Evolutionary conservation across 345 rosid genomes (phyloP).

Genomic region (Arabidopsis thaliana): DNA sequence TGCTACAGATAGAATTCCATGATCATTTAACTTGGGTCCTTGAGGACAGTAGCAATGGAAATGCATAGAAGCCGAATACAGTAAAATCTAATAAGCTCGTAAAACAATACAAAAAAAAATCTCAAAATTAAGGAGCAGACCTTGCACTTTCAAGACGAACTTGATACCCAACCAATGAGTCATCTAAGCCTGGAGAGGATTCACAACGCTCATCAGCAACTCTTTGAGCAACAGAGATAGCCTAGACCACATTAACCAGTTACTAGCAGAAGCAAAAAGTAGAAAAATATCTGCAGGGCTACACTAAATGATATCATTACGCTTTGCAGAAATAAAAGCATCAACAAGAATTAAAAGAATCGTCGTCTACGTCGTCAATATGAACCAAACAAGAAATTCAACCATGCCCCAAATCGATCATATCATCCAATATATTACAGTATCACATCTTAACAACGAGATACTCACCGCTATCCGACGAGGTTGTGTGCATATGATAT

Average conservation of each 20-base stretch:
- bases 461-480: slow-evolving; percentile 82
- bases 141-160: slow-evolving; percentile 96
- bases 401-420: slow-evolving; percentile 1
- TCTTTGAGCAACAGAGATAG: slow-evolving; percentile 97
- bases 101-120: background rate
- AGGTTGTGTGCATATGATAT: slow-evolving; percentile 94
- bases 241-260: slow-evolving; percentile 57
- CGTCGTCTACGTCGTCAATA: background rate
- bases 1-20: slow-evolving; percentile 6
- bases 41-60: slow-evolving; percentile 10
- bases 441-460: slow-evolving; percentile 9
- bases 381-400: background rate
- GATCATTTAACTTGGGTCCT: slow-evolving; percentile 4
- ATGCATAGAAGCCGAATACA: background rate
- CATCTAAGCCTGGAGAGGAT: slow-evolving; percentile 77
- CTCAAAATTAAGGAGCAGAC: slow-evolving; percentile 47
- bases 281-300: slow-evolving; percentile 14
- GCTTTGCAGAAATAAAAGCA: slow-evolving; percentile 10
- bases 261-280: slow-evolving; percentile 19
- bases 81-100: background rate
- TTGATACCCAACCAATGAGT: slow-evolving; percentile 96
- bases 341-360: background rate
- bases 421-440: background rate
- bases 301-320: slow-evolving; percentile 11
- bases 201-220: slow-evolving; percentile 96